These are phyloP conservation scores for Arabis hirsuta DNA, from an alignment of 345 rosid species.

Conservation along the genomic window DNA sequence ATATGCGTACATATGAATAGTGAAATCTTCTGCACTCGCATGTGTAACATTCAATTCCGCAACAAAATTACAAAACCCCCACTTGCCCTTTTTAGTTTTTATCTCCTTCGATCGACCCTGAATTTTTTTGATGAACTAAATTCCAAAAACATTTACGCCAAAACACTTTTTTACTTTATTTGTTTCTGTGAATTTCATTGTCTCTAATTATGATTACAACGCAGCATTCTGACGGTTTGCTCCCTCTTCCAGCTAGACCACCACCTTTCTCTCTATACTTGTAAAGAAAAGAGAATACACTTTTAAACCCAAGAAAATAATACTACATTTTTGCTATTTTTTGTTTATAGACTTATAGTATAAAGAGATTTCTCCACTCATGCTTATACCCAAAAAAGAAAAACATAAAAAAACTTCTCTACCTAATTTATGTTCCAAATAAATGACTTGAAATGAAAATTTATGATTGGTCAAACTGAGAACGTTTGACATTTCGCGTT, in stretches of 20 bases:
- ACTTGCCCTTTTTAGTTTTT: constrained; percentile 36
- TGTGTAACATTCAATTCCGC: constrained; percentile 40
- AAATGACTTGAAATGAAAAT: constrained; percentile 19
- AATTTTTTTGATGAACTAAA: constrained; percentile 28
- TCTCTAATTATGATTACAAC: constrained; percentile 47
- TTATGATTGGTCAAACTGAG: constrained; percentile 19
- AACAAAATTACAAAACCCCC: constrained; percentile 37
- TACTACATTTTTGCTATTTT: neutral
- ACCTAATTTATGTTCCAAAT: constrained; percentile 23
- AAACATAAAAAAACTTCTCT: constrained; percentile 6
- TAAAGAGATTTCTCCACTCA: neutral
- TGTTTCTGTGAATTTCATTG: constrained; percentile 31
- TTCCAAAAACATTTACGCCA: constrained; percentile 36
- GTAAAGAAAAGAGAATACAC: neutral
- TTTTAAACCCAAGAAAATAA: neutral
- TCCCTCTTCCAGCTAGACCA: constrained; percentile 46
- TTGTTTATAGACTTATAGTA: neutral
- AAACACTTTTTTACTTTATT: constrained; percentile 17
- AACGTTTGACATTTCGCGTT: constrained; percentile 7
- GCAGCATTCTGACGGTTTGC: constrained; percentile 46
- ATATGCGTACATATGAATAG: constrained; percentile 27
- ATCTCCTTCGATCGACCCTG: constrained; percentile 31
- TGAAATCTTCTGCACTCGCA: constrained; percentile 35
- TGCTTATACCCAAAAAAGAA: constrained; percentile 14
- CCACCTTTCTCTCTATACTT: constrained; percentile 20